Evolutionary conservation across 257 asterid genomes (phyloP).

Genomic region (Coffea canephora): DNA sequence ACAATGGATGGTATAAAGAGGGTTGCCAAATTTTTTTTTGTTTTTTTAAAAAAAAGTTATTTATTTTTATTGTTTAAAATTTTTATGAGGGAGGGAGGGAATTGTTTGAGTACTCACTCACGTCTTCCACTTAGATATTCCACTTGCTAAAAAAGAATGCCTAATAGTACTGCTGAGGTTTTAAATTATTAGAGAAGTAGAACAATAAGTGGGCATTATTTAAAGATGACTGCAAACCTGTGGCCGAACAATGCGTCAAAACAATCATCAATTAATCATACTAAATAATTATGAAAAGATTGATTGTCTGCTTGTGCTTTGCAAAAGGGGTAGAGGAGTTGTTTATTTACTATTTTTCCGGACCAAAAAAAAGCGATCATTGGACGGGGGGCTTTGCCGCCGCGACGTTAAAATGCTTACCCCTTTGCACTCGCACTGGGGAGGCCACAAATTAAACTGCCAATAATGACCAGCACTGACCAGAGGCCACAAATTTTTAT

Average conservation of each 20-base stretch:
- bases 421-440: not conserved
- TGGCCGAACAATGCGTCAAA: conserved; percentile 44
- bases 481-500: too few relatives aligned
- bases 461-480: not conserved
- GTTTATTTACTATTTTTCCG: conserved; percentile 8
- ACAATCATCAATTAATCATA: conserved; percentile 63
- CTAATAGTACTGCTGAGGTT: not conserved
- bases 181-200: not conserved
- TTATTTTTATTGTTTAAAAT: not conserved
- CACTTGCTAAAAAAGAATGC: conserved; percentile 9
- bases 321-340: conserved; percentile 26
- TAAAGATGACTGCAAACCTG: conserved; percentile 14
- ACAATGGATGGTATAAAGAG: not conserved
- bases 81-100: too few relatives aligned
- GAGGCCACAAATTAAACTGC: not conserved
- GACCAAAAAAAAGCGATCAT: conserved; percentile 8
- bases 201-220: not conserved
- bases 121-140: conserved; percentile 20
- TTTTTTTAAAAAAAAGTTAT: not conserved
- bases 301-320: conserved; percentile 55
- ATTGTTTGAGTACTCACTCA: not conserved
- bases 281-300: conserved; percentile 27
- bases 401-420: not conserved
- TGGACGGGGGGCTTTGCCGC: not conserved
- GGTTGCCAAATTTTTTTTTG: not conserved